Base-by-base conservation (phyloP, 805 yeast genomes). In the Torulaspora franciscae region DNA sequence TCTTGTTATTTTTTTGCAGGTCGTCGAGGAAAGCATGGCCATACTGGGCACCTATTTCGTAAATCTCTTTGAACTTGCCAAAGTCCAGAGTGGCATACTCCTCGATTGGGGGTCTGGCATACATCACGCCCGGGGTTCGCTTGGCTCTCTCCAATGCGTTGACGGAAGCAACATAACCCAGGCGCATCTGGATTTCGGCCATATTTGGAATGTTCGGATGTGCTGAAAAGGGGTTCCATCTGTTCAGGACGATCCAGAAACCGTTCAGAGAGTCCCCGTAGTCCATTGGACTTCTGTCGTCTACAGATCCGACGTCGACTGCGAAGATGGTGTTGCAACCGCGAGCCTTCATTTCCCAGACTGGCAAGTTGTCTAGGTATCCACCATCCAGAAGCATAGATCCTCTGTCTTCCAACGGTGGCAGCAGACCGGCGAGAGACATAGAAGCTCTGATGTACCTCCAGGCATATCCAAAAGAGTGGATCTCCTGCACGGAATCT, bases 311-410 rank as follows among this genome's bases (percentile, higher is more conserved):
- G 30, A 91, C 99, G 65, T 91, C 99, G 11, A 89, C 90, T 0
- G 99, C 98, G 59, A 93, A 79, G 13, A 91, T 80, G 32, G 83
- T 76, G 45, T 81, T 80, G 2, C 96, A 96, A 1, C 98, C 98
- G 47, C 85, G 74, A 32, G 80, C 76, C 62, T 84, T 83, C 98
- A 91, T 93, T 61, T 91, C 97, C 52, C 74, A 74, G 2, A 91
- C 98, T 0, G 99, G 95, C 45, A 91, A 70, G 61, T 91, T 91
- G 61, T 91, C 98, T 43, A 93, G 81, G 62, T 93, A 91, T 0
- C 99, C 99, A 34, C 99, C 99, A 65, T 91, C 99, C 34, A 93
- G 68, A 24, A 93, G 67, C 98, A 91, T 91, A 32, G 85, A 79
- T 0, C 99, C 99, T 43, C 86, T 81, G 57, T 81, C 93, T 3